Evolutionary conservation across 208 protist species (phyloP).

Genomic region (Herpetomonas samuelpessoai): DNA sequence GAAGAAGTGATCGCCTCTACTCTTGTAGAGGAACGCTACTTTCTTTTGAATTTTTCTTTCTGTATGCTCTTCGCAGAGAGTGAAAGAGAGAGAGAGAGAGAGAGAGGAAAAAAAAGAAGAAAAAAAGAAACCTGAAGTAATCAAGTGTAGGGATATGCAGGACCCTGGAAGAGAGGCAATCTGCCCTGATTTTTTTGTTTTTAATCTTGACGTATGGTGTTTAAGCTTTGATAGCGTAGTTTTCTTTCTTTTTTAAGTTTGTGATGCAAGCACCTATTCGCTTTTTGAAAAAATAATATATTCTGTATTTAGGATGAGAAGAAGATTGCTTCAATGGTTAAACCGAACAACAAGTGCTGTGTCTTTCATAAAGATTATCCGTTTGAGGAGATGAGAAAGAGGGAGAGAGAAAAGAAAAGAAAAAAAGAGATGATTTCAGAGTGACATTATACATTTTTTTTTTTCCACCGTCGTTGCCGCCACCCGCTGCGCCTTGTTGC

Average conservation of each 20-base stretch:
- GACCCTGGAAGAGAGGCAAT: no score
- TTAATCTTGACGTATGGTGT: no score
- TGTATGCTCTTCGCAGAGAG: background rate
- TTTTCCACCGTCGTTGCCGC: no score
- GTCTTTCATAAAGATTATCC: no score
- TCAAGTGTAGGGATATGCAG: background rate
- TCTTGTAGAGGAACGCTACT: background rate
- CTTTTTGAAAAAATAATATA: background rate
- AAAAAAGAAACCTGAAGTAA: constrained; percentile 1
- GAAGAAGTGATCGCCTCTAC: background rate
- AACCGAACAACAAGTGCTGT: no score
- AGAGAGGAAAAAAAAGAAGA: constrained; percentile 2
- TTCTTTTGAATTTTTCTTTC: constrained; percentile 5
- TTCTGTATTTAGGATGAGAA: background rate
- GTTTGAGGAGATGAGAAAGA: background rate
- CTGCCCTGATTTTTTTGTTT: no score
- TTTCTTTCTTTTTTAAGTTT: no score
- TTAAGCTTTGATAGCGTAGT: no score
- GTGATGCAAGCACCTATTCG: no score
- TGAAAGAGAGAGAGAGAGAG: constrained; percentile 3
- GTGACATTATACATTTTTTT: constrained; percentile 3
- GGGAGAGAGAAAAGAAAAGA: constrained; percentile 2
- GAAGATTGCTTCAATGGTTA: no score
- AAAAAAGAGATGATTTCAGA: constrained; percentile 4
- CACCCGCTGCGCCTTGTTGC: no score